Evolutionary conservation across 2,329 filamentous ascomycete species (phyloP).

Genomic region (Macroventuria anomochaeta): DNA sequence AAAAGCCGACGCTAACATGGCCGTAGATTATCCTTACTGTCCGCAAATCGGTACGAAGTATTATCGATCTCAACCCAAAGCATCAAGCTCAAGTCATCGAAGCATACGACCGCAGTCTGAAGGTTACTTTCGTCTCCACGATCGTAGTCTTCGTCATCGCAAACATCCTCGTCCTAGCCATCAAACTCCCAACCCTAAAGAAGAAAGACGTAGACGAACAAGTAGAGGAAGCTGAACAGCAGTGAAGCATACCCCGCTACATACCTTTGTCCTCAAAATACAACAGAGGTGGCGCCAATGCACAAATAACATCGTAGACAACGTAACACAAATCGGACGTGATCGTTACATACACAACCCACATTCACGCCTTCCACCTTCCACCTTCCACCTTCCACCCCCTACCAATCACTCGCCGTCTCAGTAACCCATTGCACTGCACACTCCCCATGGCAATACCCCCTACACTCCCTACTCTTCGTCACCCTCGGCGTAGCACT

Average conservation of each 20-base stretch:
- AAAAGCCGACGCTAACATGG: neutral
- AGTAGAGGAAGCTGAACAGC: constrained; percentile 1
- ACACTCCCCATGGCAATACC: constrained; percentile 24
- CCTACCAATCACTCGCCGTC: constrained; percentile 21
- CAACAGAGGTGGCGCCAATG: no score
- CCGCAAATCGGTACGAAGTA: constrained; percentile 58
- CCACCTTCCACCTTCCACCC: neutral
- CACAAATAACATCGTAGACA: no score
- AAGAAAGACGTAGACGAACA: constrained; percentile 25
- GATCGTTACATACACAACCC: no score
- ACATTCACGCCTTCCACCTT: no score
- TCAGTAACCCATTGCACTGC: constrained; percentile 26
- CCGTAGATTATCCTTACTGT: constrained; percentile 55
- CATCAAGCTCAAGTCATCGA: constrained; percentile 56
- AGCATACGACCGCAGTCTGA: constrained; percentile 48
- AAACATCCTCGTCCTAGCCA: constrained; percentile 58
- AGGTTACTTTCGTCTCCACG: constrained; percentile 53
- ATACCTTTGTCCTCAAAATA: no score
- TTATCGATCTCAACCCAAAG: constrained; percentile 53
- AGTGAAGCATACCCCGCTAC: no score
- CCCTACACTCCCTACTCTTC: constrained; percentile 15
- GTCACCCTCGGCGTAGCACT: constrained; percentile 20
- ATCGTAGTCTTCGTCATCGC: constrained; percentile 57
- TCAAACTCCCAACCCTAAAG: constrained; percentile 60
- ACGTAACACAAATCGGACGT: no score